Conservation (phyloP, 495 filamentous ascomycete genomes). For the Talaromyces adpressus region DNA sequence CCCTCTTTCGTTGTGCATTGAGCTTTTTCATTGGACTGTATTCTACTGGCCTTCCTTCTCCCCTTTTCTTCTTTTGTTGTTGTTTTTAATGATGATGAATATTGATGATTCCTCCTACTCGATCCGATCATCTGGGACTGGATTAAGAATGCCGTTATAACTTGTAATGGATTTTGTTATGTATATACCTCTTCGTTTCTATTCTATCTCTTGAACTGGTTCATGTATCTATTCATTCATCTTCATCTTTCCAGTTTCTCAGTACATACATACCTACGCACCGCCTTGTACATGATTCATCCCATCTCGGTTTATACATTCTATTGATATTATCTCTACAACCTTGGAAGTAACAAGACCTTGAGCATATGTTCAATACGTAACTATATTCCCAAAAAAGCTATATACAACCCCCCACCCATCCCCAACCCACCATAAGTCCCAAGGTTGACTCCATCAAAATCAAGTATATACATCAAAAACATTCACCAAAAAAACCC, state of each 20-base stretch:
- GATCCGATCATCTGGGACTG: no score
- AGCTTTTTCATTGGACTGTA: no score
- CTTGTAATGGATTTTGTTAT: background rate
- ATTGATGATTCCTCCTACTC: no score
- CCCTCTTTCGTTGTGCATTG: background rate
- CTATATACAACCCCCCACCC: background rate
- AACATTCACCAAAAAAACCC: background rate
- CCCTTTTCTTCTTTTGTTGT: background rate
- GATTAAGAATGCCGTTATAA: background rate
- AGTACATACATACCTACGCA: background rate
- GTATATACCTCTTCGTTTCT: background rate
- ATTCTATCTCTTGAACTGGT: background rate
- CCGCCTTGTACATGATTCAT: background rate
- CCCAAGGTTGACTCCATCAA: no score
- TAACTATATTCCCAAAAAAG: background rate
- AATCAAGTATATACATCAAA: background rate
- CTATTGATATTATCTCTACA: no score
- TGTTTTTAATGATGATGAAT: background rate
- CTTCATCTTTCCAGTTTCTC: background rate
- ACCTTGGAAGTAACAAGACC: background rate
- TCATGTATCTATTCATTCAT: background rate
- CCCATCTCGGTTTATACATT: background rate
- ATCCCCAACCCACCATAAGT: no score
- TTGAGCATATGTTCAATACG: background rate
- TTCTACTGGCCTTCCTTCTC: background rate